Percentiles rank a stretch among this genome's conserved stretches.
Conservation (phyloP, 2,329 filamentous ascomycete genomes). For the Aureobasidium sp. region DNA sequence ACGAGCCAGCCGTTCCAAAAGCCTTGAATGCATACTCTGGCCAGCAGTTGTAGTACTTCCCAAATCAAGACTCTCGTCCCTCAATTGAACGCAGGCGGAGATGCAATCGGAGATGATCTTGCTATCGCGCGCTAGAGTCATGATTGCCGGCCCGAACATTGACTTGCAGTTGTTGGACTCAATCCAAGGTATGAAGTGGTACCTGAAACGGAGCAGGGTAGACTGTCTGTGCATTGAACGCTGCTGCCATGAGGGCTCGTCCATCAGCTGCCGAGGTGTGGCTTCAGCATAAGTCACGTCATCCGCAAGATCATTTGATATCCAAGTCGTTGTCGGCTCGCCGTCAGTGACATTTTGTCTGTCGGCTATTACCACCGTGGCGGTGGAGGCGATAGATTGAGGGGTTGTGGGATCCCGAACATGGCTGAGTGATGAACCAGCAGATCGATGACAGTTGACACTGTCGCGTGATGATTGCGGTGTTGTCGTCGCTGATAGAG, state of each 20-base stretch:
- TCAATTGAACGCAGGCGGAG: neutral
- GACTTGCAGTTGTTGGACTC: slow-evolving; percentile 3
- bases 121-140: slow-evolving; percentile 1
- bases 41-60: neutral
- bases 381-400: neutral
- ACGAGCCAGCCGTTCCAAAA: neutral
- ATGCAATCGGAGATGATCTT: slow-evolving; percentile 1
- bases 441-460: neutral
- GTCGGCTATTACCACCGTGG: neutral
- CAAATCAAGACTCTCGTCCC: neutral
- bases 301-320: neutral
- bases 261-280: neutral
- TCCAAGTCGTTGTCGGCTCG: neutral
- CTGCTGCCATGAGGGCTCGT: neutral
- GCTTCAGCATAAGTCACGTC: neutral
- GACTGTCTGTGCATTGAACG: neutral
- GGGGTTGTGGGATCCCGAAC: neutral
- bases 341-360: neutral
- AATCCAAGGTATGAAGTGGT: neutral
- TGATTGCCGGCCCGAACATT: neutral
- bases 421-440: neutral
- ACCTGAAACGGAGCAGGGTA: neutral
- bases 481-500: neutral
- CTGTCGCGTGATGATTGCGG: neutral
- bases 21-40: neutral